Conservation (phyloP, 768 basidiomycete species). For the Suillus luteus region DNA sequence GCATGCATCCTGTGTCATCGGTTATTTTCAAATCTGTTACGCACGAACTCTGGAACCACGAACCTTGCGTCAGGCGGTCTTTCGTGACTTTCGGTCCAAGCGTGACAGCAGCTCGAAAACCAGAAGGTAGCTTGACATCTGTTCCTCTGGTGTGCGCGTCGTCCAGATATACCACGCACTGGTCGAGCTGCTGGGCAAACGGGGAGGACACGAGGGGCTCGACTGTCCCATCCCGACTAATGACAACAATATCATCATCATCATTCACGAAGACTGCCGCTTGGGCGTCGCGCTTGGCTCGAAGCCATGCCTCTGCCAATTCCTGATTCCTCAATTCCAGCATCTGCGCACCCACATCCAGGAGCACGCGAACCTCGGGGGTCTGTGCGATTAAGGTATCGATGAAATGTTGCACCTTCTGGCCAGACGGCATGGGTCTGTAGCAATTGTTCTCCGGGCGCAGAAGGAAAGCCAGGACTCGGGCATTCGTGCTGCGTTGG, state of each 20-base stretch:
- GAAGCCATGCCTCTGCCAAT: constrained; percentile 45
- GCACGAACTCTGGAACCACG: not conserved
- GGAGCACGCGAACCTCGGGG: constrained; percentile 46
- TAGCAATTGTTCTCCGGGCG: constrained; percentile 26
- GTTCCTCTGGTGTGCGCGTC: constrained; percentile 44
- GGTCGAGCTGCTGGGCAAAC: constrained; percentile 36
- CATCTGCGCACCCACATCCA: constrained; percentile 62
- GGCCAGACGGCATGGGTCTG: constrained; percentile 17
- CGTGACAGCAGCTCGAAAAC: constrained; percentile 39
- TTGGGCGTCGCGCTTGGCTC: constrained; percentile 13
- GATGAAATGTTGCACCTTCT: constrained; percentile 24
- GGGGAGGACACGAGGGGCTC: constrained; percentile 36
- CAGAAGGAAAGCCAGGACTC: constrained; percentile 33
- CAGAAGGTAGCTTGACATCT: constrained; percentile 38
- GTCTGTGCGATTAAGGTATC: constrained; percentile 34
- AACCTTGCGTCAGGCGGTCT: constrained; percentile 39
- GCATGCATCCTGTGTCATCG: constrained; percentile 47
- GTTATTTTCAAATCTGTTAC: not conserved
- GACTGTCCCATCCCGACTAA: constrained; percentile 29
- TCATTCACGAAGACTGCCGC: constrained; percentile 38
- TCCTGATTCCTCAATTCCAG: constrained; percentile 48
- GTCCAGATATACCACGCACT: constrained; percentile 40
- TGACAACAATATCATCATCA: constrained; percentile 36
- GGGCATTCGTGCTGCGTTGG: constrained; percentile 48
- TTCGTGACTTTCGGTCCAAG: constrained; percentile 41